Evolutionary conservation across 331 rosid species (phyloP).

Genomic region (Arachis monticola): DNA sequence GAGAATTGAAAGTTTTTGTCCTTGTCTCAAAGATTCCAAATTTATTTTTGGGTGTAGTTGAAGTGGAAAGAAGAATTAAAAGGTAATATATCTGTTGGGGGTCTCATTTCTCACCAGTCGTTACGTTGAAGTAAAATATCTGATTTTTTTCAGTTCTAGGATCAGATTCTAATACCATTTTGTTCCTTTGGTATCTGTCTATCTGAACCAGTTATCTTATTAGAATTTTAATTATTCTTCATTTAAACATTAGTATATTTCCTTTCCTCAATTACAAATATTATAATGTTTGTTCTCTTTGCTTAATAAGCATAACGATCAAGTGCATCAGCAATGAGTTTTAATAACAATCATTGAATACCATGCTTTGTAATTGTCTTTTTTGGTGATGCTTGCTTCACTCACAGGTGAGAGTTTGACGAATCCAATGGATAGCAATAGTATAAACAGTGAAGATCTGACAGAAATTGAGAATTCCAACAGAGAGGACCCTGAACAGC

Average conservation of each 20-base stretch:
- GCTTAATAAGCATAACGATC: not conserved
- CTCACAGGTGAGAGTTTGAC: slow-evolving; percentile 23
- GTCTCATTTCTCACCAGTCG: slow-evolving; percentile 4
- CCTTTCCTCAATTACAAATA: not conserved
- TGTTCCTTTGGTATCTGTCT: not conserved
- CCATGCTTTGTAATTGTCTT: slow-evolving; percentile 21
- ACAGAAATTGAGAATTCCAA: slow-evolving; percentile 56
- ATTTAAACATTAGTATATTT: not conserved
- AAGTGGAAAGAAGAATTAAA: not conserved
- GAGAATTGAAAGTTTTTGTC: not conserved
- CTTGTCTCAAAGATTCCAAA: slow-evolving; percentile 33
- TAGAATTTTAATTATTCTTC: not conserved
- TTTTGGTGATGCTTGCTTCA: slow-evolving; percentile 29
- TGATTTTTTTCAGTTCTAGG: not conserved
- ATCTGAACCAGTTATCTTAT: not conserved
- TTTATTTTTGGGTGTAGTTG: slow-evolving; percentile 10
- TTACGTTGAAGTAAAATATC: slow-evolving; percentile 3
- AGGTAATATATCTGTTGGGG: slow-evolving; percentile 36
- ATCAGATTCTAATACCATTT: slow-evolving; percentile 11
- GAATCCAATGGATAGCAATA: slow-evolving; percentile 47
- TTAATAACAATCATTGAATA: slow-evolving; percentile 1
- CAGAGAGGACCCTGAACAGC: slow-evolving; percentile 53
- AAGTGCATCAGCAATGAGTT: not conserved
- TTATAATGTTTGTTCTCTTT: not conserved
- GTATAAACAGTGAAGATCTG: slow-evolving; percentile 38